Conservation (phyloP, 805 yeast genomes). For the Saccharomycopsis sp. region DNA sequence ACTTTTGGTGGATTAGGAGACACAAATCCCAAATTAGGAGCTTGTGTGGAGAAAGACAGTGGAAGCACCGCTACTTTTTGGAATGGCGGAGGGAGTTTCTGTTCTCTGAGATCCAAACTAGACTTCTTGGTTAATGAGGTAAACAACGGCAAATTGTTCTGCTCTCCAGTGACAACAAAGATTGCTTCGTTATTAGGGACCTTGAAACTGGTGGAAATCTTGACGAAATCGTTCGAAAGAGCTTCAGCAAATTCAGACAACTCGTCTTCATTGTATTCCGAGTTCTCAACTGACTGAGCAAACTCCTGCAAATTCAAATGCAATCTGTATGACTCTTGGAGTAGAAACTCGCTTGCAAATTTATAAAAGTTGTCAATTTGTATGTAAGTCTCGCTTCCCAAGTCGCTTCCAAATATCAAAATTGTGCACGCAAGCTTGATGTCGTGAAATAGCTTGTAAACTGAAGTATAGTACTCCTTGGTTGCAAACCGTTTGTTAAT, state of each 20-base stretch:
- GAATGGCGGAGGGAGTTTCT: slow-evolving; percentile 61
- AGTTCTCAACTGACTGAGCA: slow-evolving; percentile 23
- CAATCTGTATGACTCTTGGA: slow-evolving; percentile 52
- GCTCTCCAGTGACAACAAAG: slow-evolving; percentile 40
- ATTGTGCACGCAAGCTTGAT: slow-evolving; percentile 47
- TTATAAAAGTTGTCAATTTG: slow-evolving; percentile 57
- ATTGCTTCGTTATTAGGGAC: slow-evolving; percentile 59
- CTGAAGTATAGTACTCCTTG: slow-evolving; percentile 35
- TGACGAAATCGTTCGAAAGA: slow-evolving; percentile 51
- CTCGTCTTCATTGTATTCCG: slow-evolving; percentile 26
- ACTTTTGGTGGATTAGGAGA: slow-evolving; percentile 31
- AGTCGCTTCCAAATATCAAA: slow-evolving; percentile 39
- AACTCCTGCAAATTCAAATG: slow-evolving; percentile 28
- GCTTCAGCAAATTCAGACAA: slow-evolving; percentile 32
- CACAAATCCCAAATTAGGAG: slow-evolving; percentile 39
- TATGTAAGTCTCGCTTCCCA: slow-evolving; percentile 44
- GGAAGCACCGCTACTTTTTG: slow-evolving; percentile 65
- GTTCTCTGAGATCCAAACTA: slow-evolving; percentile 64
- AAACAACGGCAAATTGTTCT: slow-evolving; percentile 69
- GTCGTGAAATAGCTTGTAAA: slow-evolving; percentile 62
- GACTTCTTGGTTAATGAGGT: slow-evolving; percentile 68
- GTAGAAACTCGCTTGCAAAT: slow-evolving; percentile 51
- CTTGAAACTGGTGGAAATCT: slow-evolving; percentile 47
- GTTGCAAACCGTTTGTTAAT: slow-evolving; percentile 36
- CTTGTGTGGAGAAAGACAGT: slow-evolving; percentile 27